Evolutionary conservation across 345 rosid species (phyloP).

Genomic region (Tarenaya hassleriana): DNA sequence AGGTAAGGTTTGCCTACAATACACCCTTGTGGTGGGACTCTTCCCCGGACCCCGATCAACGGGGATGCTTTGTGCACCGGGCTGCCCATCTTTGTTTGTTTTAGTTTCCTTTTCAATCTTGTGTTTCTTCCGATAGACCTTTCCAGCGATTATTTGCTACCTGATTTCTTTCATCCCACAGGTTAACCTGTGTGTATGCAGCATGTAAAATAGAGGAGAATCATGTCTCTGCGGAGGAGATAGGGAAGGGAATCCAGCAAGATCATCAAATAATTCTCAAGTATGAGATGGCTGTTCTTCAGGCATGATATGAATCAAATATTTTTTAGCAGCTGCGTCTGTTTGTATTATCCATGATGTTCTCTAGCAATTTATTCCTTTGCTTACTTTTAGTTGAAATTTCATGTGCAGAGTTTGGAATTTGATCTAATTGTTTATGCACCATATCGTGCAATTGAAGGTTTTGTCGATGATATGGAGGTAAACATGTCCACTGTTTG

Average conservation of each 20-base stretch:
- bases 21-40: too few species aligned
- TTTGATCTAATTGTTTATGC: slow-evolving; percentile 95
- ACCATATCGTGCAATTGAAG: slow-evolving; percentile 90
- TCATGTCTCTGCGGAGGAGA: slow-evolving; percentile 99
- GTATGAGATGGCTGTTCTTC: slow-evolving; percentile 93
- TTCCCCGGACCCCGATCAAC: too few species aligned
- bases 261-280: slow-evolving; percentile 97
- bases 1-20: too few species aligned
- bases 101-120: too few species aligned
- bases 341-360: slow-evolving; percentile 2
- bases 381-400: slow-evolving; percentile 10
- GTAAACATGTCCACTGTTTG: slow-evolving; percentile 29
- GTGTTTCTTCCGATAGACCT: neutral
- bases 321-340: slow-evolving; percentile 9
- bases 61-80: too few species aligned
- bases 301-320: slow-evolving; percentile 44
- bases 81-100: too few species aligned
- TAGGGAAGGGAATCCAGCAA: slow-evolving; percentile 94
- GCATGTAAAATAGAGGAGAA: slow-evolving; percentile 98
- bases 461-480: slow-evolving; percentile 73
- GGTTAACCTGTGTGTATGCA: slow-evolving; percentile 94
- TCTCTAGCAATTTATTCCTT: slow-evolving; percentile 1
- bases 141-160: slow-evolving; percentile 4
- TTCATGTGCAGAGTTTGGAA: slow-evolving; percentile 71
- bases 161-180: slow-evolving; percentile 25